Base-by-base conservation (phyloP, 75 land plant genomes). In the Pinus albicaulis region DNA sequence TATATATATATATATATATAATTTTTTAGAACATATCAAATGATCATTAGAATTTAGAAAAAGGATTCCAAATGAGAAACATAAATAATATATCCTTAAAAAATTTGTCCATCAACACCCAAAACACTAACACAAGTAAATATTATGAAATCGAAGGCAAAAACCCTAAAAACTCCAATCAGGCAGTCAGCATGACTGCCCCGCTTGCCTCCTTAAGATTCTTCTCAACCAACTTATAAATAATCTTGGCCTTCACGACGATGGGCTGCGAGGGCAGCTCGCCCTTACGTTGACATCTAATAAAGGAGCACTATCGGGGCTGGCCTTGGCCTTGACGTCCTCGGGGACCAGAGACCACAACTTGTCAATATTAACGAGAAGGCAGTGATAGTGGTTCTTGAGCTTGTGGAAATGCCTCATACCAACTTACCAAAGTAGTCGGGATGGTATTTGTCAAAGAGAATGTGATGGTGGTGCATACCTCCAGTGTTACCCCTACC, bases 371-470 rank as follows among this genome's bases (percentile, higher is more conserved):
- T 89, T 89, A 44, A 89, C 83, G n/a, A 79, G 77, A 19, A 89
- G 90, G 52, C 90, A 79, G 78, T 80, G 72, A 77, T 77, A 87
- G 76, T 80, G 77, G 80, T 88, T 88, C 59, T 74, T 80, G 14
- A 86, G 76, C 74, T 73, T 62, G 82, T 87, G 89, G 85, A 87
- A 87, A 78, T 87, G 87, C 26, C 90, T 77, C 90, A 88, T 88
- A 57, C 90, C 90, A 34, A 88, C 90, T 88, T 88, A 15, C 90
- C 90, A 79, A 88, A 88, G 80, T 87, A 88, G 1, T 89, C 90
- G 14, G 90, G 90, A 78, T 88, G 90, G 76, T 83, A 88, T 79
- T 88, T 88, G 81, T 88, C 90, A 81, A 88, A 88, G 57, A 88
- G 89, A 68, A 88, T 88, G 55, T 89, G 80, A 80, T 88, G 90